Base-by-base conservation (phyloP, 306 rosid genomes). In the Cotoneaster glaucophyllus region DNA sequence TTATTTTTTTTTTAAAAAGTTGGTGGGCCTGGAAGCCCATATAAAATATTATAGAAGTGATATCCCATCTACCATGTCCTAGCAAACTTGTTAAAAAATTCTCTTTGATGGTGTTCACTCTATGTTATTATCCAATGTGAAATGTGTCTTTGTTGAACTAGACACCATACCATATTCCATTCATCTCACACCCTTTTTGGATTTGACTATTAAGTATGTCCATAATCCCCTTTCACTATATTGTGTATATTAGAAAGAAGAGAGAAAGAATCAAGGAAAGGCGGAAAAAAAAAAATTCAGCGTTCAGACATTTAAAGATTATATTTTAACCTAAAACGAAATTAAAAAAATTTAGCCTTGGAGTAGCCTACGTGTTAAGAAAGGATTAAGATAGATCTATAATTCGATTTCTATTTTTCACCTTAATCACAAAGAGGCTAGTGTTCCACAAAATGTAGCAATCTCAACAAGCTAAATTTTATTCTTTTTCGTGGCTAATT, bases 81-180 rank as follows among this genome's bases (percentile, higher is more conserved):
- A 18, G 9, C 2, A 18, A 41, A 64, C 56, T 73, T 65, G 69
- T 67, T 69, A 62, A 19, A 8, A 9, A 76, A 6, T 18, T 54
- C 1, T 39, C 2, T 22, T 34, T 11, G 32, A 25, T 52, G 63
- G 19, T 52, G 48, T 26, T 41, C 29, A 11, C 63, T 19, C 54
- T 5, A 15, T 48, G 54, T 48, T 48, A 50, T 14, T 14, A 15
- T 48, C 21, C 3, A 70, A 31, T 44, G 69, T 68, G 54, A 26
- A 54, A 71, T 41, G 5, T 58, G 72, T 82, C 87, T 26, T 68
- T 34, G 9, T 66, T 74, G 58, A 87, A 73, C 77, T 77, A 72
- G 92, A 87, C 92, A 81, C 64, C 54, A 66, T 77, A 86, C 82
- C 92, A 79, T 81, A 77, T 80, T 71, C 72, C 65, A 76, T 63